phyloP scores from a whole-genome alignment of 2,329 filamentous ascomycete genomes.

The Fusarium nygamai region DNA sequence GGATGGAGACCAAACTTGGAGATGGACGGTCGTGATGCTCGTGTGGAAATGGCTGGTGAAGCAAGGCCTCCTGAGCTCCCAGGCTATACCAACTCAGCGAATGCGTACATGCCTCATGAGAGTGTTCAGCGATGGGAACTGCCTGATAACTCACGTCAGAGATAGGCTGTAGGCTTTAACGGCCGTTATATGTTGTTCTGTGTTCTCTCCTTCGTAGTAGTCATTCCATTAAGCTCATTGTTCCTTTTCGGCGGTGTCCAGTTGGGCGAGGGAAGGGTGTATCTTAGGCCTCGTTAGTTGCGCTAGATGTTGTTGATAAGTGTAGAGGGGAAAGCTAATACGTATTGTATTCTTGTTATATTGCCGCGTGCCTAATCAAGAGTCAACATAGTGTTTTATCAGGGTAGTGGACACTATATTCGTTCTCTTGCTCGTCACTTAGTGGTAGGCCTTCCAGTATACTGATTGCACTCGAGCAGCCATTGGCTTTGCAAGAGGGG shows the following conservation, averaged over 20 bases:
- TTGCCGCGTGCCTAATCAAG: too few relatives aligned
- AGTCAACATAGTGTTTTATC: not conserved
- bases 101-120: constrained; percentile 12
- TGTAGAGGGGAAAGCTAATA: not conserved
- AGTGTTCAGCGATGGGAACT: constrained; percentile 37
- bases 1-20: constrained; percentile 29
- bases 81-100: constrained; percentile 21
- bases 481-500: too few relatives aligned
- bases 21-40: constrained; percentile 32
- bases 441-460: not conserved
- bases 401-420: too few relatives aligned
- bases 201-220: not conserved
- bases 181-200: accelerated
- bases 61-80: constrained; percentile 28
- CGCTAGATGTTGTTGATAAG: not conserved
- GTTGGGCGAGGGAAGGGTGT: not conserved
- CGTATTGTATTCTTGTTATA: not conserved
- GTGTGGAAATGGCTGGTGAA: constrained; percentile 32
- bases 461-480: not conserved
- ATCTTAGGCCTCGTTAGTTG: not conserved
- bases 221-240: not conserved
- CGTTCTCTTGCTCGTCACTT: not conserved
- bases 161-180: not conserved
- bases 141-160: constrained; percentile 32
- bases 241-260: not conserved